Conservation (phyloP, 1,284 basidiomycete genomes). For the Ustilago crameri region DNA sequence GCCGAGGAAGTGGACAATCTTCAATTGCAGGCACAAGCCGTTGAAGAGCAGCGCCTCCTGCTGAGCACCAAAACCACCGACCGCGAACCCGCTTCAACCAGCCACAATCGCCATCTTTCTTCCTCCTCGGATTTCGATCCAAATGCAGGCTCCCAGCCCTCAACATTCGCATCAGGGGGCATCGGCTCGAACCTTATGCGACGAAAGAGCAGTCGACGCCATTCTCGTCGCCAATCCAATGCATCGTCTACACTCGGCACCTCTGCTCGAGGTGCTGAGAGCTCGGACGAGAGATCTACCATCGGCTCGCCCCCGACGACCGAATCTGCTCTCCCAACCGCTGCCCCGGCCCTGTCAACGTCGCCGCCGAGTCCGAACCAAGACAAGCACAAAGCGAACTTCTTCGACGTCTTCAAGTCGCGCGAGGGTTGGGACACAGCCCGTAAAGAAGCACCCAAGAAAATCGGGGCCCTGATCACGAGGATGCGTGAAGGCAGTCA, state of each 20-base stretch:
- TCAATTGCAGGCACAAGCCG: constrained; percentile 59
- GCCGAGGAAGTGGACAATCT: constrained; percentile 63
- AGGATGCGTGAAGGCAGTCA: constrained; percentile 61
- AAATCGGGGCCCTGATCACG: constrained; percentile 61
- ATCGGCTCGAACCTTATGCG: constrained; percentile 19
- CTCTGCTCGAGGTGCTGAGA: constrained; percentile 18
- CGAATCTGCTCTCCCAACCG: constrained; percentile 8
- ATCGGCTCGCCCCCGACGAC: constrained; percentile 28
- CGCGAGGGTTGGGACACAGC: constrained; percentile 64
- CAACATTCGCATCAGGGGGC: constrained; percentile 9
- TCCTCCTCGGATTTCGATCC: constrained; percentile 25
- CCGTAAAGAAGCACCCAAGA: constrained; percentile 63
- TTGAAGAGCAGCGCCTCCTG: constrained; percentile 62
- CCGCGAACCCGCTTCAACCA: constrained; percentile 7
- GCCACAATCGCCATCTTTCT: constrained; percentile 12
- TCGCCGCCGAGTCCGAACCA: constrained; percentile 30
- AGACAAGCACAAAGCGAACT: constrained; percentile 38
- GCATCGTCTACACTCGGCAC: constrained; percentile 17
- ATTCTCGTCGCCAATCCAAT: constrained; percentile 32
- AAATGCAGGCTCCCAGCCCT: constrained; percentile 13
- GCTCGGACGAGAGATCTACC: constrained; percentile 34
- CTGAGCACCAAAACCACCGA: constrained; percentile 42
- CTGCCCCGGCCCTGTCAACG: constrained; percentile 11
- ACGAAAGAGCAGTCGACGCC: constrained; percentile 35
- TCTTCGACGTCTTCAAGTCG: constrained; percentile 60